phyloP scores from a whole-genome alignment of 2,329 filamentous ascomycete species.

The Venturia nashicola region DNA sequence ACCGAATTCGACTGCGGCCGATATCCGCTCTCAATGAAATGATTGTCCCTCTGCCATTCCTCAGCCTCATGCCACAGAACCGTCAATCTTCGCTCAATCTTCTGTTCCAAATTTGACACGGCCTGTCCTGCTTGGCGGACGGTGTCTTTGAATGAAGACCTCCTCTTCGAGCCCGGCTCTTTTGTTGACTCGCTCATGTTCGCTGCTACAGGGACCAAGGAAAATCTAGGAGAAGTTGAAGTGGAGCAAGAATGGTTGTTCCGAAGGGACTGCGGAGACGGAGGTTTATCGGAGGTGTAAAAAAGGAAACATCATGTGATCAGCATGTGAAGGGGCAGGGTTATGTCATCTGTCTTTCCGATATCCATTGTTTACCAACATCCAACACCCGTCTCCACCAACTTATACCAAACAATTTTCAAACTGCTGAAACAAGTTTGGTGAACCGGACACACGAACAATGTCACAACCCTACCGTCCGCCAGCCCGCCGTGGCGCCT shows the following conservation, averaged over 20 bases:
- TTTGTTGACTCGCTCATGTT: not conserved
- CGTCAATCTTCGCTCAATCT: slow-evolving; percentile 3
- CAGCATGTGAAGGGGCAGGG: not conserved
- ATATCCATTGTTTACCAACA: not conserved
- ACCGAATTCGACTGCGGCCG: slow-evolving; percentile 51
- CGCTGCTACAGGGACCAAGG: not conserved
- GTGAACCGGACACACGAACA: slow-evolving; percentile 15
- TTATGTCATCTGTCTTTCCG: not conserved
- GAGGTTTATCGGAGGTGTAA: not conserved
- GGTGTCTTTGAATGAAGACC: not conserved
- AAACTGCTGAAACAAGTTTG: not conserved
- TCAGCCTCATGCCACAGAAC: slow-evolving; percentile 10
- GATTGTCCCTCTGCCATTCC: slow-evolving; percentile 41
- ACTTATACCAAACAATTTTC: not conserved
- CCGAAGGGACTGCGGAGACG: not conserved
- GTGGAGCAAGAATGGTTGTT: not conserved
- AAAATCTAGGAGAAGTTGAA: not conserved
- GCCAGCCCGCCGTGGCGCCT: slow-evolving; percentile 23
- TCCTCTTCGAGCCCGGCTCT: not conserved
- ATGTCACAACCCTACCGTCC: slow-evolving; percentile 12
- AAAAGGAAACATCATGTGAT: not conserved
- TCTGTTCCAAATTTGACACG: slow-evolving; percentile 3
- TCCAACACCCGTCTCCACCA: not conserved
- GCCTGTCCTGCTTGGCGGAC: slow-evolving; percentile 1
- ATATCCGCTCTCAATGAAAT: slow-evolving; percentile 56